Percentiles rank a stretch among this genome's conserved stretches.
Evolutionary conservation across 257 asterid species (phyloP).

Genomic region (Forsythia viridissima): DNA sequence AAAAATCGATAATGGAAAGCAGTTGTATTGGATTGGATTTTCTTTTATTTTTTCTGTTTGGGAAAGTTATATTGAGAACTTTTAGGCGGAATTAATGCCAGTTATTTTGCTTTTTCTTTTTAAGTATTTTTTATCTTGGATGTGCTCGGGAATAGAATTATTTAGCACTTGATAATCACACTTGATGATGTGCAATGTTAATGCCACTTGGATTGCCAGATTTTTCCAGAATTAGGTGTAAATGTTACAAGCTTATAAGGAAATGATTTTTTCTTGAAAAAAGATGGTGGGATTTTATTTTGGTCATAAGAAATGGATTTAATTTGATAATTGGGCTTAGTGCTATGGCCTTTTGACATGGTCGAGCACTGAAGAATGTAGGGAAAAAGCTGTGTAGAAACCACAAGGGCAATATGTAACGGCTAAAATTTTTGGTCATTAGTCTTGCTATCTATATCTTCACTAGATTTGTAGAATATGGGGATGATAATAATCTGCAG

Average conservation of each 20-base stretch:
- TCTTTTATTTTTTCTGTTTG: neutral
- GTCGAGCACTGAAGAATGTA: neutral
- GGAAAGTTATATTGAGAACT: neutral
- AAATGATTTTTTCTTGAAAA: too few relatives aligned
- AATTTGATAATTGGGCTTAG: neutral
- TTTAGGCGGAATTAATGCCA: neutral
- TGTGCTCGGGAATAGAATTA: neutral
- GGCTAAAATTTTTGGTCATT: neutral
- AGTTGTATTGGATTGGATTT: neutral
- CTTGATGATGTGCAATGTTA: neutral
- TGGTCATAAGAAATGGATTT: too few relatives aligned
- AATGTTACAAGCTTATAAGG: neutral
- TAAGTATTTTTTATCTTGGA: neutral
- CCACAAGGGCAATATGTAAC: neutral
- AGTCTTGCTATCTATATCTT: neutral
- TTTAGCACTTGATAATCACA: neutral
- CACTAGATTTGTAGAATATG: neutral
- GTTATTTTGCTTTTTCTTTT: neutral
- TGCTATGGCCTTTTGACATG: neutral
- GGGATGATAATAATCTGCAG: neutral
- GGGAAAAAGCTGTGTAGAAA: neutral
- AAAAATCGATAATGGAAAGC: neutral
- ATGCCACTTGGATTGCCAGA: neutral
- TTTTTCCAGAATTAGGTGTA: too few relatives aligned
- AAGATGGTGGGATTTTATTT: too few relatives aligned